A percentile compares a stretch with the other conserved stretches of the same genome.
phyloP scores from a whole-genome alignment of 352 stramenopile species.

The Globisporangium cederbergense region DNA sequence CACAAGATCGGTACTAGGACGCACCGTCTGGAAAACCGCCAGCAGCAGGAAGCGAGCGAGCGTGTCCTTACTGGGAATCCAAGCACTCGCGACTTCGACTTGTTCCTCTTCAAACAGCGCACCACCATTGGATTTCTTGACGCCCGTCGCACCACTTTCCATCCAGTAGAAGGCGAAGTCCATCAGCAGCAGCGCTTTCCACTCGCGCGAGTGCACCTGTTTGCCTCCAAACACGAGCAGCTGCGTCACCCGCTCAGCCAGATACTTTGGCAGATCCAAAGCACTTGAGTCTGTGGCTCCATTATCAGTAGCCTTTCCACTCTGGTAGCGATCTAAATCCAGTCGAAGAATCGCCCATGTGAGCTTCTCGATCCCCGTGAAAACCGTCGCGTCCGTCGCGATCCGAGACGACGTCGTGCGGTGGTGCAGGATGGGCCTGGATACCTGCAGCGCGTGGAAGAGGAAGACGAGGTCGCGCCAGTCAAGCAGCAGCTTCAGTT shows the following conservation, averaged over 20 bases:
- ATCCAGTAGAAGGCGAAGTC: constrained; percentile 70
- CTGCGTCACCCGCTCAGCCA: constrained; percentile 30
- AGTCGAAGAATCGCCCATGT: constrained; percentile 24
- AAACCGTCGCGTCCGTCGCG: constrained; percentile 44
- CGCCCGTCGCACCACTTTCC: constrained; percentile 13
- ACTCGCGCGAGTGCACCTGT: constrained; percentile 61
- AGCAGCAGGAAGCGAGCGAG: constrained; percentile 17
- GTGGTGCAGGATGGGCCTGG: constrained; percentile 76
- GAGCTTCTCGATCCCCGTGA: constrained; percentile 42
- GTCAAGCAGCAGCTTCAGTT: constrained; percentile 23
- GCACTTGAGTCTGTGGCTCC: neutral
- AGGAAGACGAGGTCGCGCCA: constrained; percentile 65
- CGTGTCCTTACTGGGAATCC: constrained; percentile 4
- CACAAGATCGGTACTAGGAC: neutral
- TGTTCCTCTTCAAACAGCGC: constrained; percentile 6
- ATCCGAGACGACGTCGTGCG: constrained; percentile 49
- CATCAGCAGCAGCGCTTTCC: constrained; percentile 76
- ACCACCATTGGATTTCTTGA: neutral
- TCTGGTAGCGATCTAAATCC: constrained; percentile 2
- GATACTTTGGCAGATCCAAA: constrained; percentile 23
- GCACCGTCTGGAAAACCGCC: constrained; percentile 20
- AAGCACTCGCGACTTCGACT: neutral
- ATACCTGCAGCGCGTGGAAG: constrained; percentile 70
- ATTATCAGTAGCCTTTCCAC: neutral
- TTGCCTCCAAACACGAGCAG: constrained; percentile 65